phyloP scores from a whole-genome alignment of 164 flowering plant genomes.

The Stephania cephalantha region DNA sequence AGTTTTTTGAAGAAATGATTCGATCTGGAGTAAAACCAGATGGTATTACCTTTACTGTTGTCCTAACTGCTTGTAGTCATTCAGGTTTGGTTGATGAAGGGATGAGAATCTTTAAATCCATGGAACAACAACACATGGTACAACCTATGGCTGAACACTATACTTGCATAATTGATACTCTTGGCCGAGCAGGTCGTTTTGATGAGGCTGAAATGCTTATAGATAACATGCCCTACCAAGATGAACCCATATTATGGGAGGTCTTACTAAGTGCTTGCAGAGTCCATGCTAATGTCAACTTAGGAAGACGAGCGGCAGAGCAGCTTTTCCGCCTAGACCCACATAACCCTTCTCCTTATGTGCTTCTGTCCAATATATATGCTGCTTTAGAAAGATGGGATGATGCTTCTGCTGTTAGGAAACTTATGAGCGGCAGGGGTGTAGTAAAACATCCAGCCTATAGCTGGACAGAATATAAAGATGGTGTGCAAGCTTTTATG shows the following conservation, averaged over 20 bases:
- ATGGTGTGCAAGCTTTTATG: conserved; percentile 24
- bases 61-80: conserved; percentile 82
- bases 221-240: conserved; percentile 48
- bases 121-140: conserved; percentile 44
- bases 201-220: conserved; percentile 58
- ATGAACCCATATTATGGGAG: conserved; percentile 77
- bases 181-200: conserved; percentile 71
- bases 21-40: conserved; percentile 50
- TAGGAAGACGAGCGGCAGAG: conserved; percentile 70
- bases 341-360: conserved; percentile 54
- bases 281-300: conserved; percentile 53
- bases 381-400: conserved; percentile 75
- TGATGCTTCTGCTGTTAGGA: conserved; percentile 51
- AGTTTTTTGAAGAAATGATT: conserved; percentile 52
- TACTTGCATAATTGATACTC: conserved; percentile 58
- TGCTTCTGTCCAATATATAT: conserved; percentile 68
- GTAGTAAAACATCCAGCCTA: conserved; percentile 56
- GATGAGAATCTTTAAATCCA: conserved; percentile 51
- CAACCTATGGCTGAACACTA: conserved; percentile 64
- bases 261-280: conserved; percentile 77
- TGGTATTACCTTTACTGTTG: conserved; percentile 57
- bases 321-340: conserved; percentile 62
- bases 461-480: conserved; percentile 50
- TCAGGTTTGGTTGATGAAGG: conserved; percentile 66
- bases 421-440: conserved; percentile 39